Conservation (phyloP, 2,329 filamentous ascomycete genomes). For the Calonectria multiphialidica region DNA sequence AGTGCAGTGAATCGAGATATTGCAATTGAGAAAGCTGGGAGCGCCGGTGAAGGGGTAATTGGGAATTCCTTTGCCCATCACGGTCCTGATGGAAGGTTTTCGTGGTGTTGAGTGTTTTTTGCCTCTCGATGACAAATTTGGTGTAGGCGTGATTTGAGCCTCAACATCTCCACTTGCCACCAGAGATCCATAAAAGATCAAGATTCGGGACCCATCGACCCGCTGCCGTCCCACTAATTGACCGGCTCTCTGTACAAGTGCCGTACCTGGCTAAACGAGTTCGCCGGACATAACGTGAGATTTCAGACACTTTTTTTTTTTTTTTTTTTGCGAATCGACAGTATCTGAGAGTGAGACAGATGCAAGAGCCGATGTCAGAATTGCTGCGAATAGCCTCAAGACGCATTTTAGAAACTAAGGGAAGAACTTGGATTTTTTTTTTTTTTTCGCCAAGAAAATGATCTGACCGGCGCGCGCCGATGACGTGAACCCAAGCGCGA, state of each 20-base stretch:
- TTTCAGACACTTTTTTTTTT: neutral
- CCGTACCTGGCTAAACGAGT: neutral
- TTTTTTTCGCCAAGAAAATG: neutral
- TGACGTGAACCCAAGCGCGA: conserved; percentile 17
- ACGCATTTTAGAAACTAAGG: neutral
- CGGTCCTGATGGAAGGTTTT: neutral
- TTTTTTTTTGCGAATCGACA: neutral
- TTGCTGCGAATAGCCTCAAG: neutral
- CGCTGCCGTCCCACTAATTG: conserved; percentile 13
- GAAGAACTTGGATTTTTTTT: no score
- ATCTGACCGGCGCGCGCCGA: neutral
- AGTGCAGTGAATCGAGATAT: neutral
- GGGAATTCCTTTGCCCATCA: no score
- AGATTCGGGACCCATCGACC: conserved; percentile 17
- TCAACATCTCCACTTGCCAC: conserved; percentile 17
- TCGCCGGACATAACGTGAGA: neutral
- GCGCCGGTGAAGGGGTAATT: neutral
- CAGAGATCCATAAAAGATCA: conserved; percentile 18
- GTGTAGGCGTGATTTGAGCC: conserved; percentile 18
- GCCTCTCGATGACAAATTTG: neutral
- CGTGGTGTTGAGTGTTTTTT: neutral
- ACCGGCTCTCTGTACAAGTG: conserved; percentile 17
- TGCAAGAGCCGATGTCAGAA: neutral
- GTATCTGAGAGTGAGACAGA: neutral
- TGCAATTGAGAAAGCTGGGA: neutral